Evolutionary conservation across 2,329 filamentous ascomycete species (phyloP), one percentile per base, ranked within the genome.

Genomic region (Fusarium protoensiforme): DNA sequence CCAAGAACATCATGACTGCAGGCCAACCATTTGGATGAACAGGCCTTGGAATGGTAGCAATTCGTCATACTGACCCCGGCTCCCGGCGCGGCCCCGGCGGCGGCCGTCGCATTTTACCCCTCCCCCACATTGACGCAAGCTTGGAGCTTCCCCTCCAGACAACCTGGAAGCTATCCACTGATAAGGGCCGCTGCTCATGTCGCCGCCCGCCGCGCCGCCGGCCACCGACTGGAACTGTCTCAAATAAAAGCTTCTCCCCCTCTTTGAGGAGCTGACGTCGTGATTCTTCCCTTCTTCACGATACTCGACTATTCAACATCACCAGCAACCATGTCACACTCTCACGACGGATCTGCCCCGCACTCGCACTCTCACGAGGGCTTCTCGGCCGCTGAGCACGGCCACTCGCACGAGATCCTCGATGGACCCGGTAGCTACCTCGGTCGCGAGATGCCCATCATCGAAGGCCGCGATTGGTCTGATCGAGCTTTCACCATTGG

Each of bases 401-500:
- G 96, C 78, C 96, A 99, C 86, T 94, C 92, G 2, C 96, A 98
- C 82, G 96, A 98, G 87, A 95, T 98, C 79, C 92, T 98, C 75
- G 92, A 96, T 79, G 96, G 96, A 0, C 96, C 96, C 0, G 96
- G 96, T 51, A 97, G 94, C 80, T 98, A 93, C 81, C 84, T 96
- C 35, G 92, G 92, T 59, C 92, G 96, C 18, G 96, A 98, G 85
- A 95, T 97, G 94, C 96, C 96, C 71, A 93, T 98, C 65, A 90
- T 95, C 73, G 93, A 98, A 76, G 95, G 95, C 13, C 89, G 96
- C 63, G 89, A 95, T 80, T 99, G 95, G 94, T 88, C 88, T 31
- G 94, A 97, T 74, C 89, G 96, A 66, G 95, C 95, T 16, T 99
- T 98, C 80, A 98, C 96, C 6, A 89, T 99, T 78, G 96, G 96